Base-by-base conservation (phyloP, 1,139 yeast species). In the Nakaseomyces kungkrabaensis region DNA sequence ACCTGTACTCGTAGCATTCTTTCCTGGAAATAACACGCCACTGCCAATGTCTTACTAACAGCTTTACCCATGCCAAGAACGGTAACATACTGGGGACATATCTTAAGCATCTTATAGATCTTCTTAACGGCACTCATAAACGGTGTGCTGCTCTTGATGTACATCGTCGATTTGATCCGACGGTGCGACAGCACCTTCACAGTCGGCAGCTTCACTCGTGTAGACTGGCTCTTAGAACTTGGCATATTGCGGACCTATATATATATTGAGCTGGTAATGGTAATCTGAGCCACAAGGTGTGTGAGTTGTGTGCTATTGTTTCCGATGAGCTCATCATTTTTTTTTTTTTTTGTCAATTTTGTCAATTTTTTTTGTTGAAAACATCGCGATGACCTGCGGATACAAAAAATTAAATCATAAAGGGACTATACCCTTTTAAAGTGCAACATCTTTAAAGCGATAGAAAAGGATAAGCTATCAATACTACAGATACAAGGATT, bases 51-150 rank as follows among this genome's bases (percentile, higher is more conserved):
- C 59, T 76, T 81, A 45, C 72, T 77, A 5, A 81, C 76, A 5
- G 85, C 75, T 48, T 73, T 75, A 1, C 90, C 90, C 87, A 83
- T 82, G 0, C 88, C 92, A 54, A 78, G 69, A 2, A 84, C 74
- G 0, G 75, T 70, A 13, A 83, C 68, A 58, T 70, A 76, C 41
- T 71, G 64, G 1, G 71, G 68, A 34, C 71, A 67, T 51, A 68
- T 72, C 54, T 71, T 72, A 29, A 82, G 59, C 49, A 73, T 70
- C 58, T 76, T 78, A 43, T 71, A 72, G 5, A 80, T 72, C 49
- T 82, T 69, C 59, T 83, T 83, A 37, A 82, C 55, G 0, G 82
- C 85, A 17, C 86, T 75, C 4, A 82, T 68, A 58, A 69, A 82
- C 1, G 90, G 88, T 1, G 88, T 81, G 1, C 65, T 61, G 6